A percentile compares a stretch with the other conserved stretches of the same genome.
phyloP scores from a whole-genome alignment of 306 rosid species.

The Astragalus glycyphyllos region DNA sequence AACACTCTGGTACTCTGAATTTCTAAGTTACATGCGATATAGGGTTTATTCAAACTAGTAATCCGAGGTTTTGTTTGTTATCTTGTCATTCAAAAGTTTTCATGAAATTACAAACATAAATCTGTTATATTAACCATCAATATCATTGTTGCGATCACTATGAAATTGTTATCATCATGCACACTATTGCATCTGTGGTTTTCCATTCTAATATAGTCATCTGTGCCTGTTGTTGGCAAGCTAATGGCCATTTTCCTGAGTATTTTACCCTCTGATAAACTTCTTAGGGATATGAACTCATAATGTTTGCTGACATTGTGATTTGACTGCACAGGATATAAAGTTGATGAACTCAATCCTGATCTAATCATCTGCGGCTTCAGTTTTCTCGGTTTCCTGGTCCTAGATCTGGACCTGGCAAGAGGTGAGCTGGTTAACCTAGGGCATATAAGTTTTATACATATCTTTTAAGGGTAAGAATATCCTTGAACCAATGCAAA shows the following conservation, averaged over 20 bases:
- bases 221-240: not conserved
- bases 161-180: no score
- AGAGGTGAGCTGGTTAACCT: constrained; percentile 58
- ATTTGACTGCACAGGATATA: constrained; percentile 62
- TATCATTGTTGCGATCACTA: not conserved
- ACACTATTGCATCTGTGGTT: no score
- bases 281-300: constrained; percentile 12
- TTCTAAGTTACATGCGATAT: not conserved
- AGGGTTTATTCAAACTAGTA: constrained; percentile 19
- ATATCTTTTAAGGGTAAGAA: constrained; percentile 26
- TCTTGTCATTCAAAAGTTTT: not conserved
- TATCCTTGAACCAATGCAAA: constrained; percentile 37
- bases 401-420: constrained; percentile 70
- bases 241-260: not conserved
- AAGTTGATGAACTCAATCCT: constrained; percentile 70
- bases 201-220: not conserved
- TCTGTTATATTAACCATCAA: constrained; percentile 8
- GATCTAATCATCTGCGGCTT: constrained; percentile 77
- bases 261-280: not conserved
- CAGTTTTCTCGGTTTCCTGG: constrained; percentile 90
- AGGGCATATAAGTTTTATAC: constrained; percentile 22
- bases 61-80: constrained; percentile 9
- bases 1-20: not conserved
- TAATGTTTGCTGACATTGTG: constrained; percentile 47
- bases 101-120: not conserved